Base-by-base conservation (phyloP, 2,329 filamentous ascomycete species). In the Juglanconis oblonga region DNA sequence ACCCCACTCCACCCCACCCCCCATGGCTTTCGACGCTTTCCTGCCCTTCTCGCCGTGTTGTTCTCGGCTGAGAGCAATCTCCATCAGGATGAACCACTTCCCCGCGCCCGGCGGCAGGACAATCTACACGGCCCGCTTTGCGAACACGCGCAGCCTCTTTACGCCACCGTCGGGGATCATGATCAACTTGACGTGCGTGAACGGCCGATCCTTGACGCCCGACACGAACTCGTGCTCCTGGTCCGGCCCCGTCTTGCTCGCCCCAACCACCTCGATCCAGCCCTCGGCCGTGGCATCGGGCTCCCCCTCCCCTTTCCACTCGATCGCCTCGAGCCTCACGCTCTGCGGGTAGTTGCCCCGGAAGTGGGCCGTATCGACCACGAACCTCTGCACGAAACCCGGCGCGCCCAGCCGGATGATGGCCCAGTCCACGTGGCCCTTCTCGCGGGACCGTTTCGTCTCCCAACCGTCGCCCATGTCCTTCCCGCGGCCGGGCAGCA, bases 111-210 rank as follows among this genome's bases (percentile, higher is more conserved):
- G 11, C 33, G n/a, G 51, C n/a, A 52, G n/a, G n/a, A 11, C 7
- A 38, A 44, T 42, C 50, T 57, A 61, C 38, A 68, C 60, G n/a
- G 75, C 77, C 66, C 86, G 80, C 69, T 82, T 86, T 2, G 89
- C 91, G 73, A 90, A 87, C 2, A 94, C 86, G 50, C 92, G 85
- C 65, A 97, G 83, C 65, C 93, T 81, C 85, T 96, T 97, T 3
- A 97, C 90, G 31, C 94, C 93, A 38, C 94, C 93, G 74, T 98
- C 93, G 0, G 94, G 94, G 67, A 97, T 91, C 72, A 97, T 95
- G 38, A 91, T 90, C 72, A 98, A 79, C 82, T 96, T 97, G 29
- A 93, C 87, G 76, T 95, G 92, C 11, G 89, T 92, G 69, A 91
- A 90, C 2, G 79, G 76, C 70, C 79, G 81, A 42, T 85, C 84